Conservation (phyloP, 108 stramenopile species). For the Fragilariopsis cylindrus region DNA sequence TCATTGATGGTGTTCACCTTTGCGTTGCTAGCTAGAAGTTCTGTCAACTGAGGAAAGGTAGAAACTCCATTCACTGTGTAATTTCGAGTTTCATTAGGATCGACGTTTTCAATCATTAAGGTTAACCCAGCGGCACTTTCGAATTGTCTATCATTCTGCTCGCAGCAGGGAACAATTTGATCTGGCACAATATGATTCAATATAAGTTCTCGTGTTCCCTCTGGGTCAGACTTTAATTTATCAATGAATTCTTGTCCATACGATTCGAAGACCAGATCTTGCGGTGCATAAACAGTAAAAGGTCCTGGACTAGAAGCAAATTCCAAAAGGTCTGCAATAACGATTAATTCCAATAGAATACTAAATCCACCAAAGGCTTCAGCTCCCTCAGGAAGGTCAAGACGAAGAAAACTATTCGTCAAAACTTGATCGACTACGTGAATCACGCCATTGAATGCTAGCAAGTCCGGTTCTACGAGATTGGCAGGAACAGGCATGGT, state of each 20-base stretch:
- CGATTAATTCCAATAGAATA: conserved; percentile 32
- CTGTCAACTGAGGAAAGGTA: background rate
- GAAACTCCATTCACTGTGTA: background rate
- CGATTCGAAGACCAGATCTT: conserved; percentile 22
- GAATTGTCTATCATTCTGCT: background rate
- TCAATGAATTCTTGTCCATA: background rate
- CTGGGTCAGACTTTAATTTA: conserved; percentile 15
- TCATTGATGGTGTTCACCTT: background rate
- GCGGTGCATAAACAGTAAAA: conserved; percentile 35
- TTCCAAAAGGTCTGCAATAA: conserved; percentile 39
- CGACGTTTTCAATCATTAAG: background rate
- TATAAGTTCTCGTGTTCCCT: background rate
- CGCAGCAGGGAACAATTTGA: conserved; percentile 3
- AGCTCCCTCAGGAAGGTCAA: conserved; percentile 9
- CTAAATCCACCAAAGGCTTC: conserved; percentile 22
- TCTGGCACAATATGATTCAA: conserved; percentile 20
- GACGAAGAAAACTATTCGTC: conserved; percentile 8
- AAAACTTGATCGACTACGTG: conserved; percentile 47
- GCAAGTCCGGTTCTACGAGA: conserved; percentile 26
- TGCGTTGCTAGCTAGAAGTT: background rate
- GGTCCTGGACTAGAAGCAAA: conserved; percentile 12
- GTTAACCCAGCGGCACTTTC: background rate
- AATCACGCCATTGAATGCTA: conserved; percentile 50
- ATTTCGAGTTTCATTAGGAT: background rate
- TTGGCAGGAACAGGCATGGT: conserved; percentile 7